Conservation (phyloP, 1,139 yeast species). For the Candida sanyaensis region DNA sequence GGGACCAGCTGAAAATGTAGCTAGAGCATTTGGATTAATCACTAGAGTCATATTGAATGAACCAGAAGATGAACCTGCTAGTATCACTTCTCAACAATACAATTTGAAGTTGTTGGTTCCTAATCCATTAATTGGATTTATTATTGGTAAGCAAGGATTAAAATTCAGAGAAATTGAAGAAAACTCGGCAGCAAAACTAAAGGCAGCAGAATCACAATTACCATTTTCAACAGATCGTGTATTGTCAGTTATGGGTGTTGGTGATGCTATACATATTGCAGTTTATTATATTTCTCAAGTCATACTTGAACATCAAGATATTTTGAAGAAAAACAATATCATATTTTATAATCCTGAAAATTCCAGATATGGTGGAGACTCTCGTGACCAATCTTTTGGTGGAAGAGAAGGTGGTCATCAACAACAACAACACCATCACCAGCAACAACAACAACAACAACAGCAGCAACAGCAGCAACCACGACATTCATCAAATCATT, state of each 20-base stretch:
- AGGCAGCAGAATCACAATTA: slow-evolving; percentile 74
- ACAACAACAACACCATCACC: too few relatives aligned
- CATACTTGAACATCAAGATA: slow-evolving; percentile 58
- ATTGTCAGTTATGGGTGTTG: slow-evolving; percentile 73
- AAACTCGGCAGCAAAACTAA: slow-evolving; percentile 75
- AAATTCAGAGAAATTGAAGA: slow-evolving; percentile 83
- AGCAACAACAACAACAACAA: slow-evolving; percentile 9
- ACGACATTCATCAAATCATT: slow-evolving; percentile 16
- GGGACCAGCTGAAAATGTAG: slow-evolving; percentile 80
- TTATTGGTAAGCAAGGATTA: slow-evolving; percentile 79
- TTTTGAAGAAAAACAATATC: slow-evolving; percentile 51
- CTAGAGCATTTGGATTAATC: slow-evolving; percentile 79
- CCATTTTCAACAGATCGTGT: slow-evolving; percentile 83
- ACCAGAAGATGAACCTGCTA: slow-evolving; percentile 65
- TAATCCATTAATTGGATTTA: slow-evolving; percentile 77
- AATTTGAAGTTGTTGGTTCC: slow-evolving; percentile 70
- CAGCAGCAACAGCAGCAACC: slow-evolving; percentile 9
- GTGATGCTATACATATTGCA: slow-evolving; percentile 87
- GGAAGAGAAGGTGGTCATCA: slow-evolving; percentile 1
- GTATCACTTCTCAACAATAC: slow-evolving; percentile 54
- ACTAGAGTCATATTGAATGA: slow-evolving; percentile 69
- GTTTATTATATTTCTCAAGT: slow-evolving; percentile 72
- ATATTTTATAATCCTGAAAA: slow-evolving; percentile 69
- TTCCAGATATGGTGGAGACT: slow-evolving; percentile 21
- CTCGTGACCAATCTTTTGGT: slow-evolving; percentile 6